Evolutionary conservation across 331 rosid genomes (phyloP).

Genomic region (Malus hybrid): DNA sequence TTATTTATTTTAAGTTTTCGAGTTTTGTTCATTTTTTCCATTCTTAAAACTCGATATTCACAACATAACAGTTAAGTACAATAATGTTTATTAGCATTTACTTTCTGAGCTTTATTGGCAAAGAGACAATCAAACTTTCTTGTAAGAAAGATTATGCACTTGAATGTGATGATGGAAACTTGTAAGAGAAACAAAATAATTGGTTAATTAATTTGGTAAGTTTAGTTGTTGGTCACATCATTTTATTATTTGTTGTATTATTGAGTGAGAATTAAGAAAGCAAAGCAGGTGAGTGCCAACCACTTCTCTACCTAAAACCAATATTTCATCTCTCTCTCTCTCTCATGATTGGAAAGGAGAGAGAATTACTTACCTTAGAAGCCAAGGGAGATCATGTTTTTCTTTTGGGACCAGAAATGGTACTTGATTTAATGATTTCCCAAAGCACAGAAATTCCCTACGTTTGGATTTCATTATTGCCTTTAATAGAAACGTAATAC

Average conservation of each 20-base stretch:
- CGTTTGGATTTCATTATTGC: neutral
- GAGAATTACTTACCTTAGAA: constrained; percentile 35
- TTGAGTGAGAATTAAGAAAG: constrained; percentile 5
- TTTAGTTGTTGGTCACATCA: no score
- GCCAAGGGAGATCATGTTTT: constrained; percentile 23
- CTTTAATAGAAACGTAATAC: no score
- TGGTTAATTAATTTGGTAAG: no score
- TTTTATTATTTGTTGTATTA: neutral
- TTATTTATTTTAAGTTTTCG: no score
- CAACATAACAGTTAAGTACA: neutral
- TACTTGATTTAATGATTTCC: neutral
- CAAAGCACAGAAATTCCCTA: neutral
- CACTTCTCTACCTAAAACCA: constrained; percentile 30
- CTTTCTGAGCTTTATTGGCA: neutral
- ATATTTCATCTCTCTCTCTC: neutral
- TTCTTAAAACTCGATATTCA: no score
- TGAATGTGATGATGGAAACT: no score
- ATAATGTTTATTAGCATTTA: neutral
- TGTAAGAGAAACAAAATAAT: no score
- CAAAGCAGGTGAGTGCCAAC: constrained; percentile 26
- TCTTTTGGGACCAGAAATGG: neutral
- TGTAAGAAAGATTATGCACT: neutral
- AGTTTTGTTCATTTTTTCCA: no score
- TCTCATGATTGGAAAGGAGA: neutral
- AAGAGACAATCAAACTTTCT: neutral